Conservation (phyloP, 352 stramenopile genomes). For the Phytopythium vexans region DNA sequence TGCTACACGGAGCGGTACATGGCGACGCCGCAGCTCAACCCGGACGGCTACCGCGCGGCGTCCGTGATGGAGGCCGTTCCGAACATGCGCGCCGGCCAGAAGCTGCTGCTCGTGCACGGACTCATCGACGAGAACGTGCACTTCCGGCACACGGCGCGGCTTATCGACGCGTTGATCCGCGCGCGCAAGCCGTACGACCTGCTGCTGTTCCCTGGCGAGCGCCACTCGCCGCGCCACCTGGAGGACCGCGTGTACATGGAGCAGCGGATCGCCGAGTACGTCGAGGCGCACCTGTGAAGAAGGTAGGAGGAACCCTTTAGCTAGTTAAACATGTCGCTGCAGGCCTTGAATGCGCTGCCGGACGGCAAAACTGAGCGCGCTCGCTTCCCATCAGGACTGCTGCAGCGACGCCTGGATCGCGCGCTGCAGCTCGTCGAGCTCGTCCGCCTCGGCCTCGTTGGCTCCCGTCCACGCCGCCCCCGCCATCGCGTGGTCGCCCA, state of each 20-base stretch:
- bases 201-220: constrained; percentile 94
- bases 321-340: constrained; percentile 3
- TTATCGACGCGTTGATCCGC: constrained; percentile 96
- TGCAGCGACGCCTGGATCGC: constrained; percentile 79
- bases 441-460: constrained; percentile 35
- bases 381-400: constrained; percentile 25
- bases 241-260: constrained; percentile 96
- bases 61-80: constrained; percentile 92
- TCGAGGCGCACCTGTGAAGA: constrained; percentile 67
- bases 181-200: constrained; percentile 95
- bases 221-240: constrained; percentile 92
- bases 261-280: constrained; percentile 90
- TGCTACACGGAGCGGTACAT: constrained; percentile 99
- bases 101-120: constrained; percentile 95
- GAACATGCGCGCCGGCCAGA: constrained; percentile 86
- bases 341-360: no score
- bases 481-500: no score
- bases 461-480: no score
- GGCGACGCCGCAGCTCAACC: constrained; percentile 93
- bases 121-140: constrained; percentile 99
- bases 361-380: constrained; percentile 9
- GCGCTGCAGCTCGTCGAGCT: constrained; percentile 74
- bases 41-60: constrained; percentile 86
- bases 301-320: constrained; percentile 11
- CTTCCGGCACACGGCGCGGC: constrained; percentile 95